Conservation (phyloP, 1,284 basidiomycete genomes). For the Heterobasidion annosum region DNA sequence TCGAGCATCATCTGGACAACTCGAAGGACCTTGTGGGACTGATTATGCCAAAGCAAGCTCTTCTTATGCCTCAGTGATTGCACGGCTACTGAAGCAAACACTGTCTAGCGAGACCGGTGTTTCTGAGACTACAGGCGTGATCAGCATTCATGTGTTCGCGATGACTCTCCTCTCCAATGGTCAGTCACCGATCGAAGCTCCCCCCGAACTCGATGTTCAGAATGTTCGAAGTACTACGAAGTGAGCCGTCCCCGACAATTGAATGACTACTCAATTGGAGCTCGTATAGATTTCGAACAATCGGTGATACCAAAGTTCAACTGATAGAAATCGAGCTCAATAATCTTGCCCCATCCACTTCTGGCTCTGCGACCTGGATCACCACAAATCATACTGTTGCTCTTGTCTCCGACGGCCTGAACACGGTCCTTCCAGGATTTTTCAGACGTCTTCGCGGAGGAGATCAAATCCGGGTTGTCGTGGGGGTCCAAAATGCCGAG, state of each 20-base stretch:
- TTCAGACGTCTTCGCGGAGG: slow-evolving; percentile 16
- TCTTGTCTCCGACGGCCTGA: slow-evolving; percentile 10
- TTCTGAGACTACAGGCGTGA: not conserved
- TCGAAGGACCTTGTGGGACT: not conserved
- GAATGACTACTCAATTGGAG: too few relatives aligned
- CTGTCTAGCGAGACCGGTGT: not conserved
- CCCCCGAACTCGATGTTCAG: not conserved
- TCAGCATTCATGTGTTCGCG: not conserved
- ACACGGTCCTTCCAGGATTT: slow-evolving; percentile 15
- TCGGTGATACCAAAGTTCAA: not conserved
- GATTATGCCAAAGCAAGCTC: not conserved
- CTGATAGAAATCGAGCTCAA: slow-evolving; percentile 15
- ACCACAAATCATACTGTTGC: slow-evolving; percentile 10
- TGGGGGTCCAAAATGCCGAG: slow-evolving; percentile 14
- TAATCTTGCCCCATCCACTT: slow-evolving; percentile 14
- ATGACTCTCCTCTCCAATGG: not conserved
- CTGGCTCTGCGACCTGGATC: slow-evolving; percentile 11
- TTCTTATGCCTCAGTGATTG: not conserved
- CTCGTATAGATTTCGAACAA: too few relatives aligned
- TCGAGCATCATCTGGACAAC: not conserved
- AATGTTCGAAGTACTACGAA: not conserved
- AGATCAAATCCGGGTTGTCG: slow-evolving; percentile 17
- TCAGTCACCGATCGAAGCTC: not conserved
- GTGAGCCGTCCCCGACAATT: not conserved
- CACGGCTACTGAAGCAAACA: not conserved